Percentiles rank a stretch among this genome's conserved stretches.
Evolutionary conservation across 805 yeast genomes (phyloP).

Genomic region (Kregervanrija pseudodelftensis): DNA sequence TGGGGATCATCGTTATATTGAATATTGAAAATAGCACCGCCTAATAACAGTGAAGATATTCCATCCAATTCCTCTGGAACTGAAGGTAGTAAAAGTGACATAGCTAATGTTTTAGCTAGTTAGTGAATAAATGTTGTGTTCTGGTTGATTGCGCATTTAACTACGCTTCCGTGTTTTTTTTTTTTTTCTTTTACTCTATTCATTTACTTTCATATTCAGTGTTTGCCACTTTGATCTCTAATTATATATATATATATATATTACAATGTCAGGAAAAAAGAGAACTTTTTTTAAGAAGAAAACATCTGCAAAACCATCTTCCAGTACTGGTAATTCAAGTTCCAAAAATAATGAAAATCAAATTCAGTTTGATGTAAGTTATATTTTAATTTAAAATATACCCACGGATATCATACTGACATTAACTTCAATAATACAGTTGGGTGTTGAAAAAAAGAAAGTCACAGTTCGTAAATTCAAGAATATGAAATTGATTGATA

Average conservation of each 20-base stretch:
- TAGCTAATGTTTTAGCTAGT: not conserved
- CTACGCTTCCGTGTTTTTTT: too few species aligned
- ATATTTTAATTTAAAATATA: not conserved
- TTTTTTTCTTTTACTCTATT: too few species aligned
- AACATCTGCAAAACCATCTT: not conserved
- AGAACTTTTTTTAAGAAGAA: not conserved
- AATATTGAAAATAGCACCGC: conserved; percentile 83
- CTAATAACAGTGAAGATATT: conserved; percentile 59
- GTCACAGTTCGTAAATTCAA: conserved; percentile 71
- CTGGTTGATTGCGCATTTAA: too few species aligned
- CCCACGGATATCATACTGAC: not conserved
- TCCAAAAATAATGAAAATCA: not conserved
- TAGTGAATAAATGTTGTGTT: too few species aligned
- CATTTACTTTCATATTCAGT: too few species aligned
- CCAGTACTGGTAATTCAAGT: not conserved
- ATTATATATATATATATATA: not conserved
- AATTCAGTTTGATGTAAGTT: conserved; percentile 8
- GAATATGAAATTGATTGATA: conserved; percentile 62
- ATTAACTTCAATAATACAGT: conserved; percentile 6
- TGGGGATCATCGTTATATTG: conserved; percentile 72
- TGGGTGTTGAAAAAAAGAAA: conserved; percentile 46
- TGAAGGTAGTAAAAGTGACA: conserved; percentile 16
- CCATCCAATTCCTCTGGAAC: conserved; percentile 24
- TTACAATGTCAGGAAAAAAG: not conserved
- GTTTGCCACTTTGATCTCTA: not conserved